phyloP scores from a whole-genome alignment of 106 monocot genomes.

The Xerophyta viscosa region DNA sequence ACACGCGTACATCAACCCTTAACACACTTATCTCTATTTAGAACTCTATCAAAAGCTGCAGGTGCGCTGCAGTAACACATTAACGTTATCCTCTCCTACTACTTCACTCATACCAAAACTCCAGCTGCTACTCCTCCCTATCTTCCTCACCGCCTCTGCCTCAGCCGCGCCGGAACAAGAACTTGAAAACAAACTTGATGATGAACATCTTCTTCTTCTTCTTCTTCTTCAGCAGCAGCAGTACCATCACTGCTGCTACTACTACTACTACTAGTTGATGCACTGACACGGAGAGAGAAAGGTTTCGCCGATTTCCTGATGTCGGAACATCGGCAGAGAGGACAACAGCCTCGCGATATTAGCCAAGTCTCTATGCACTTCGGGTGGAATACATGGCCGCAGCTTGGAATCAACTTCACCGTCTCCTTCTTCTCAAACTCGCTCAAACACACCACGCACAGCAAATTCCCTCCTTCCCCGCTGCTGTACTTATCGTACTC shows the following conservation, averaged over 20 bases:
- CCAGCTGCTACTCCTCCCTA: slow-evolving; percentile 3
- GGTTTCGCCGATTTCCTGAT: too few relatives aligned
- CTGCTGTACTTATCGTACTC: neutral
- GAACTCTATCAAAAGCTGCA: slow-evolving; percentile 11
- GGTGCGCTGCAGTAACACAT: slow-evolving; percentile 6
- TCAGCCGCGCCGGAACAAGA: too few relatives aligned
- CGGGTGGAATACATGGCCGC: slow-evolving; percentile 5
- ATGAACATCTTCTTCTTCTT: too few relatives aligned
- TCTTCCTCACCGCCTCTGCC: neutral
- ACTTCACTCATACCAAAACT: neutral
- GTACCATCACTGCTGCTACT: neutral
- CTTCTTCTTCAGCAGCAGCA: neutral
- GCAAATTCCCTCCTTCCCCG: too few relatives aligned
- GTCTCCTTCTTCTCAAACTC: slow-evolving; percentile 8
- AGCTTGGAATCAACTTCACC: slow-evolving; percentile 7
- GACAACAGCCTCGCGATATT: neutral
- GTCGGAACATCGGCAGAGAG: slow-evolving; percentile 1
- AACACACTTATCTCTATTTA: too few relatives aligned
- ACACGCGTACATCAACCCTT: too few relatives aligned
- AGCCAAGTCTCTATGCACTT: slow-evolving; percentile 9
- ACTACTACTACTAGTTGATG: neutral
- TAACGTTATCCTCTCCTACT: neutral
- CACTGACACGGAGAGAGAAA: too few relatives aligned
- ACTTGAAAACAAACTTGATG: too few relatives aligned
- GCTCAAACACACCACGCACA: slow-evolving; percentile 7